phyloP scores from a whole-genome alignment of 805 yeast species.

The Helenozyma rhizophorensis region DNA sequence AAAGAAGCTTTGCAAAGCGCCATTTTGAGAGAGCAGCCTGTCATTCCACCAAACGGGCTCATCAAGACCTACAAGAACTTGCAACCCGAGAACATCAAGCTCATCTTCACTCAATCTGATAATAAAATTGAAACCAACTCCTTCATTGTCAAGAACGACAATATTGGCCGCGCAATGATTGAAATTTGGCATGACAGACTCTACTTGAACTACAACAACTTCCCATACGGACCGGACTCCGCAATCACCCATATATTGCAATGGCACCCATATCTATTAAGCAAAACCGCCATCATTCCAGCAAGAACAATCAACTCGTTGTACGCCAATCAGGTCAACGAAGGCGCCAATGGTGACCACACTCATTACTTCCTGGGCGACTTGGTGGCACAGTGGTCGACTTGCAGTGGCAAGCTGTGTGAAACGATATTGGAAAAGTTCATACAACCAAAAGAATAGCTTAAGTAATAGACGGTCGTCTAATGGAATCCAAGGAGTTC shows the following conservation, averaged over 20 bases:
- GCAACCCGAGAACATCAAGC: constrained; percentile 48
- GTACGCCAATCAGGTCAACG: constrained; percentile 15
- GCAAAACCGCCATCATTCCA: constrained; percentile 70
- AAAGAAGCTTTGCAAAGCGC: constrained; percentile 59
- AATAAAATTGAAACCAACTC: constrained; percentile 63
- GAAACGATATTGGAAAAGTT: constrained; percentile 36
- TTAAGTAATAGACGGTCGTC: too few species aligned
- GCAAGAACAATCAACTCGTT: constrained; percentile 33
- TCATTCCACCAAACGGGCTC: constrained; percentile 63
- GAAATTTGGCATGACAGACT: constrained; percentile 78
- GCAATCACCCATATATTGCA: constrained; percentile 84
- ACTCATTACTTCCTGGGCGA: constrained; percentile 59
- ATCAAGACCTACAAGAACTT: constrained; percentile 65
- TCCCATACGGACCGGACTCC: constrained; percentile 55
- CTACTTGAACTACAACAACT: constrained; percentile 60
- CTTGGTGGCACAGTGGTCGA: constrained; percentile 58
- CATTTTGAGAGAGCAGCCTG: constrained; percentile 65
- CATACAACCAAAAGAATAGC: too few species aligned
- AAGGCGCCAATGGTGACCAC: constrained; percentile 30
- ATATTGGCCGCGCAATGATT: constrained; percentile 61
- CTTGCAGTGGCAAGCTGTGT: constrained; percentile 53
- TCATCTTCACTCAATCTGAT: constrained; percentile 68
- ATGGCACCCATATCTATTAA: constrained; percentile 86
- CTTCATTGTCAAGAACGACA: constrained; percentile 65
- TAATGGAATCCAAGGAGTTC: too few species aligned